Evolutionary conservation across 73 alveolate species (phyloP).

Genomic region (Paramecium primaurelia): DNA sequence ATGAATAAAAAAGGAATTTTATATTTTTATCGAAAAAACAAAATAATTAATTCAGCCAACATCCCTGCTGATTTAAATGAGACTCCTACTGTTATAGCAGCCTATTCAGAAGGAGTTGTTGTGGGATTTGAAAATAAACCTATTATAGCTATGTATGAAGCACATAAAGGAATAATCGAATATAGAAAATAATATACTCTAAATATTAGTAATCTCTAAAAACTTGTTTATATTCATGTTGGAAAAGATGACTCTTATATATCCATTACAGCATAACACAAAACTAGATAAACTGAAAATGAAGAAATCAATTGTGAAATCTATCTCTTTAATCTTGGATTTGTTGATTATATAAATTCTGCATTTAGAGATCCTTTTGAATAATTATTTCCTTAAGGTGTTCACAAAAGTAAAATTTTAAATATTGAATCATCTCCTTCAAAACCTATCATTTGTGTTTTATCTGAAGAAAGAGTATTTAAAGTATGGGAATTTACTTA

Average conservation of each 20-base stretch:
- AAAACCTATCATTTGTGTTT: not conserved
- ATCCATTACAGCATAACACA: not conserved
- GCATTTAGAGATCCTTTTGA: constrained; percentile 62
- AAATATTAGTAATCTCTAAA: not conserved
- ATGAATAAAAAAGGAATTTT: not conserved
- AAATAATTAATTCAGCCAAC: not conserved
- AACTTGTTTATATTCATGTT: not conserved
- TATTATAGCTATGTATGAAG: not conserved
- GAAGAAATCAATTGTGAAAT: constrained; percentile 27
- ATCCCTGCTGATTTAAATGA: not conserved
- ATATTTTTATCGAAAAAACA: not conserved
- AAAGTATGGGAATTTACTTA: constrained; percentile 56
- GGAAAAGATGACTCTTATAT: constrained; percentile 33
- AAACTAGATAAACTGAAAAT: not conserved
- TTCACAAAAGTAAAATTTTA: constrained; percentile 37
- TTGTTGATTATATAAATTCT: constrained; percentile 47
- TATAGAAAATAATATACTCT: constrained; percentile 10
- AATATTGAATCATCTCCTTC: constrained; percentile 46
- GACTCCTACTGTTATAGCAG: not conserved
- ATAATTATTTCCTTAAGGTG: constrained; percentile 49
- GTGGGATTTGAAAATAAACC: constrained; percentile 29
- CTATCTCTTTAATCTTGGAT: constrained; percentile 49
- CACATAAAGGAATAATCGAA: not conserved
- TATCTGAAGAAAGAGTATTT: constrained; percentile 53
- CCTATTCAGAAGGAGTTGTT: constrained; percentile 10